Base-by-base conservation (phyloP, 2,329 filamentous ascomycete genomes). In the Chrysoporthe deuterocubensis region DNA sequence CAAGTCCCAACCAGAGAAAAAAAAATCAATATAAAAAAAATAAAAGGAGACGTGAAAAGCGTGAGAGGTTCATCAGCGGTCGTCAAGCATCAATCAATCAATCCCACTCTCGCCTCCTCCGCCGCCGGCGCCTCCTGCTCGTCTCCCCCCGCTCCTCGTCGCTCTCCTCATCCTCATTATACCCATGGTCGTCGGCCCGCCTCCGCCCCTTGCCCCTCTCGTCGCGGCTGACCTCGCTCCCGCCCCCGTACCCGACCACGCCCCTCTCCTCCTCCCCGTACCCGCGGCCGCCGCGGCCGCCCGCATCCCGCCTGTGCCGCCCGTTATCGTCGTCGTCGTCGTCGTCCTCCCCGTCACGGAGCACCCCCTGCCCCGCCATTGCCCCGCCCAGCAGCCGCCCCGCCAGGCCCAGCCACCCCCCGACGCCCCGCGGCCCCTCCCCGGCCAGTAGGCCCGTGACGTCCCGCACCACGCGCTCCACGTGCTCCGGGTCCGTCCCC, bases 401-500 rank as follows among this genome's bases (percentile, higher is more conserved):
- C 32, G 78, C 50, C 8, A 78, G 32, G 8, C 76, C 76, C 42
- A 78, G 56, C 67, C 75, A 73, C 0, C 75, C 74, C 0, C 70
- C 69, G 5, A 69, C 65, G 9, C 68, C 68, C 46, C 67, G 48
- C 3, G 68, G 65, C 44, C 56, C 59, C 21, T 67, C 71, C 0
- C 70, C 74, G 37, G 79, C 78, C 37, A 82, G 50, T 42, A 75
- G 71, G 0, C 72, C 73, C 62, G 73, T 77, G 18, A 79, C 75
- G 18, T 71, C 67, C 37, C 71, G 66, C 56, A 80, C 76, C 9
- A 81, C 74, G 32, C 73, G 73, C 43, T 84, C 81, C 4, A 84
- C 79, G 37, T 76, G 74, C 62, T 80, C 78, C 0, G 72, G 71
- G 34, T 85, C 81, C 0, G 81, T 82, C 6, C 82, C 81, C 2